Evolutionary conservation across 106 monocot species (phyloP).

Genomic region (Amphibolis antarctica): DNA sequence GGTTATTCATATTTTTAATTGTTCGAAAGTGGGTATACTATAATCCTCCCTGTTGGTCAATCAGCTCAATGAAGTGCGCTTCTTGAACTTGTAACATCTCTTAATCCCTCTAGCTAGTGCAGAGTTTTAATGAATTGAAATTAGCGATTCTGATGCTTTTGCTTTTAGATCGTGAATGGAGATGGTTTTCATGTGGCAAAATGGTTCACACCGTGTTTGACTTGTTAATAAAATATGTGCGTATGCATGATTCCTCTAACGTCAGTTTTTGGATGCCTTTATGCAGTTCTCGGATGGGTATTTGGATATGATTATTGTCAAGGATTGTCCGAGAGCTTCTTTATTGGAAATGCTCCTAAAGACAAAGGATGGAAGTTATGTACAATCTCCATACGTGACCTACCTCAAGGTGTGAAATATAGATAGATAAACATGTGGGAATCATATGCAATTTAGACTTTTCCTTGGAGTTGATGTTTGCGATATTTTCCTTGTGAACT

Average conservation of each 20-base stretch:
- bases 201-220: background rate
- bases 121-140: too few species aligned
- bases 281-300: constrained; percentile 91
- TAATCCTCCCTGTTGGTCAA: too few species aligned
- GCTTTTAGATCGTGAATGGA: background rate
- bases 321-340: constrained; percentile 54
- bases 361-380: constrained; percentile 48
- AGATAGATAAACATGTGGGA: too few species aligned
- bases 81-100: too few species aligned
- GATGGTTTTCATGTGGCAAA: background rate
- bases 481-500: background rate
- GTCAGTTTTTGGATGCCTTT: background rate
- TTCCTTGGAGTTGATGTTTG: background rate
- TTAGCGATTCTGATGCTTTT: too few species aligned
- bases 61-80: too few species aligned
- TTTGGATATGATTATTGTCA: constrained; percentile 56
- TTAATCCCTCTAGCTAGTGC: too few species aligned
- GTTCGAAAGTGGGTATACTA: too few species aligned
- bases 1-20: too few species aligned
- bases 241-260: constrained; percentile 2
- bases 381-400: constrained; percentile 53
- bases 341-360: constrained; percentile 42
- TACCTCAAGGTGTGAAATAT: constrained; percentile 73
- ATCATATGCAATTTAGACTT: too few species aligned
- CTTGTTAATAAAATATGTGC: too few species aligned